phyloP scores from a whole-genome alignment of 2,329 filamentous ascomycete genomes.

The Tolypocladium sp. region DNA sequence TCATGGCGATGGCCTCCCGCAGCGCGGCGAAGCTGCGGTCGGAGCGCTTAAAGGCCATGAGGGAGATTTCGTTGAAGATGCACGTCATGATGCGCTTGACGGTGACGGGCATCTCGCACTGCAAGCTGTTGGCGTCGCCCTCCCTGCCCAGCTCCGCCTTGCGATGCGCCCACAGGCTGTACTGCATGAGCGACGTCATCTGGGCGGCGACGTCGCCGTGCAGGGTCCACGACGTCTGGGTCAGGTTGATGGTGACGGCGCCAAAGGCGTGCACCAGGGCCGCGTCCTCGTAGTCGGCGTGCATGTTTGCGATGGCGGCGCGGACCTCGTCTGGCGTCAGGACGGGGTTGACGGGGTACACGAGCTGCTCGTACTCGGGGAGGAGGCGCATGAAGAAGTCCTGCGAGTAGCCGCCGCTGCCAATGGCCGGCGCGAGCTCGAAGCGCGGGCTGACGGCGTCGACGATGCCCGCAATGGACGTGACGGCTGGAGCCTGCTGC shows the following conservation, averaged over 20 bases:
- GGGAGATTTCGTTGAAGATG: conserved; percentile 40
- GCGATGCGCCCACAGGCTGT: conserved; percentile 12
- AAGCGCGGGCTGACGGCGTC: conserved; percentile 4
- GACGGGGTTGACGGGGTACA: conserved; percentile 27
- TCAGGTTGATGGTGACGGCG: conserved; percentile 26
- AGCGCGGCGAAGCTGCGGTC: conserved; percentile 39
- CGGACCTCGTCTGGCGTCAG: conserved; percentile 20
- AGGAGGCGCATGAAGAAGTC: conserved; percentile 24
- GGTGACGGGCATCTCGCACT: conserved; percentile 26
- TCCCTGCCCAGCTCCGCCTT: conserved; percentile 18
- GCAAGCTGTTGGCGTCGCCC: conserved; percentile 22
- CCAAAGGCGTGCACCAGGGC: conserved; percentile 26
- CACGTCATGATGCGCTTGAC: conserved; percentile 37
- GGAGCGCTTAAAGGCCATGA: conserved; percentile 35
- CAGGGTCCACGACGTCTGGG: conserved; percentile 17
- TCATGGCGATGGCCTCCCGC: conserved; percentile 34
- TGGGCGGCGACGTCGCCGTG: conserved; percentile 18
- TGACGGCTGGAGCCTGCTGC: conserved; percentile 6
- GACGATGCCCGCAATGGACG: conserved; percentile 16
- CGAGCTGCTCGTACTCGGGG: conserved; percentile 22
- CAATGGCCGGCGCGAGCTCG: conserved; percentile 1
- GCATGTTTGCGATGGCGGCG: conserved; percentile 21
- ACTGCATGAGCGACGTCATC: conserved; percentile 17
- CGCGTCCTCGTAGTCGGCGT: conserved; percentile 20
- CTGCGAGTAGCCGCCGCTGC: conserved; percentile 11